phyloP scores from a whole-genome alignment of 805 yeast species.

The Candida argentea region DNA sequence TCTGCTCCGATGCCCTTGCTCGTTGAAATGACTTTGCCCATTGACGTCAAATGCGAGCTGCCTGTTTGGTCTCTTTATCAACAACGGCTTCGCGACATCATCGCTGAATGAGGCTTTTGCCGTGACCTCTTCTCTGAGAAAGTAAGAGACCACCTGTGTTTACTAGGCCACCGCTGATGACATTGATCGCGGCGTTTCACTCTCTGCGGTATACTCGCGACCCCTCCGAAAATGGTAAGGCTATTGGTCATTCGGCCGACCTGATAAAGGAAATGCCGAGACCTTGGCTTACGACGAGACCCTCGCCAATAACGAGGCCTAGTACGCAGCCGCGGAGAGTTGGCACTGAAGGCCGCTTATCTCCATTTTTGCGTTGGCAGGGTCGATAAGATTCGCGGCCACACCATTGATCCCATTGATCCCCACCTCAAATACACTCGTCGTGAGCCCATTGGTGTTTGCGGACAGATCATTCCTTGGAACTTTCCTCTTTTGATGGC shows the following conservation, averaged over 20 bases:
- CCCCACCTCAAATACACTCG: constrained; percentile 69
- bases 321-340: constrained; percentile 62
- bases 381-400: constrained; percentile 81
- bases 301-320: constrained; percentile 85
- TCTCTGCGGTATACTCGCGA: constrained; percentile 57
- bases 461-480: constrained; percentile 97
- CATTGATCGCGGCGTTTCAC: constrained; percentile 74
- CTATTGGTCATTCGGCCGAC: constrained; percentile 65
- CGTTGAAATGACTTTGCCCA: constrained; percentile 50
- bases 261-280: constrained; percentile 64
- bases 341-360: constrained; percentile 56
- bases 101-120: constrained; percentile 47
- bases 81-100: constrained; percentile 67
- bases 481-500: constrained; percentile 92
- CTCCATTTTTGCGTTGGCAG: constrained; percentile 83
- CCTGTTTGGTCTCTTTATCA: constrained; percentile 87
- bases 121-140: constrained; percentile 60
- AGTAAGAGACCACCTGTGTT: constrained; percentile 56
- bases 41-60: constrained; percentile 62
- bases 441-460: constrained; percentile 89
- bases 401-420: constrained; percentile 62
- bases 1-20: constrained; percentile 28
- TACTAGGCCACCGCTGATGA: constrained; percentile 74
- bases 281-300: constrained; percentile 73
- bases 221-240: constrained; percentile 56